Evolutionary conservation across 345 rosid genomes (phyloP), one percentile per base, ranked within the genome.

Genomic region (Boechera retrofracta): DNA sequence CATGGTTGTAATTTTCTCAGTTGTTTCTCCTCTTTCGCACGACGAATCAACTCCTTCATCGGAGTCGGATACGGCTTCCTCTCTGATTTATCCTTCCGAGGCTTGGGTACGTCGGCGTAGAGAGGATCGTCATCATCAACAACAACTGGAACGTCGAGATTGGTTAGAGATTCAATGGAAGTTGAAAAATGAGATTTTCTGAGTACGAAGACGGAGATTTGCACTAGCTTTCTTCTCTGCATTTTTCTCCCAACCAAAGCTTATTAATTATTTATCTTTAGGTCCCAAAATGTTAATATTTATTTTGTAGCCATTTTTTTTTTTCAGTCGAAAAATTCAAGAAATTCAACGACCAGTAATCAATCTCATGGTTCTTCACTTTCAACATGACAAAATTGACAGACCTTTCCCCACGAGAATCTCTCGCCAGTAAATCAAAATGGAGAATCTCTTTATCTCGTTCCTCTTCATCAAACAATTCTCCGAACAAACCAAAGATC

Each of bases 41-140:
- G 86, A 7, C 72, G 84, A 56, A 94, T 91, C 78, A 94, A 52
- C 16, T 77, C 80, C 68, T 84, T 90, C 88, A 94, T 84, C 8
- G 97, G 97, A 6, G 95, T 94, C 21, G 80, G 86, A 42, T 86
- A 90, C 4, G 95, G 97, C 76, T 91, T 94, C 78, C 98, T 89
- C 86, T 88, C 82, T 11, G 97, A 87, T 80, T 89, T 91, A 69
- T 88, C 88, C 78, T 80, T 68, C 21, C 81, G 86, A 10, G 89
- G 93, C 78, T 87, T 87, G 15, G 97, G 97, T 54, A 90, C 65
- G 61, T 94, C 97, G 13, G 78, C 52, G 71, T 85, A 91, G 31
- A 69, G 70, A 80, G 86, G 82, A 79, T 88, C 87, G 4, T 80
- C 83, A 2, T 48, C 81, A 2, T 39, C 21, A 28, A 11, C 29